Evolutionary conservation across 176 grass and related monocot genomes (phyloP), one percentile per base, ranked within the genome.

Genomic region (Rhynchospora tenuis): DNA sequence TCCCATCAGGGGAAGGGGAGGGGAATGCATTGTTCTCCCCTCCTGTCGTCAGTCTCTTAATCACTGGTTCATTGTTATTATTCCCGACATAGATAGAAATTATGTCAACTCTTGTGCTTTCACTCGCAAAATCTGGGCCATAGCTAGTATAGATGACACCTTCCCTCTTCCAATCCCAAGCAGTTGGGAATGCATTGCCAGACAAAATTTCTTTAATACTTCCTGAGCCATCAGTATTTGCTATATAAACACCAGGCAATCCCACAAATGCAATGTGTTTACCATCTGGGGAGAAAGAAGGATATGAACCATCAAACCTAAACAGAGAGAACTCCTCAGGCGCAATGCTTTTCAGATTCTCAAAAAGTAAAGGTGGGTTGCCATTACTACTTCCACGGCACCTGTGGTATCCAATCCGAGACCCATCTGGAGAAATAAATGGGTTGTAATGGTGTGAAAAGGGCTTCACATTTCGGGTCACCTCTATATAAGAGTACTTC

Each of bases 121-220:
- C 92, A 83, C 46, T 80, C 12, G 95, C 88, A 38, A 98, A 98
- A 0, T 87, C 84, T 0, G 87, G 92, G 0, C 95, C 92, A 68
- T 88, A 17, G 86, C 92, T 98, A 1, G 92, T 93, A 82, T 98
- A 98, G 44, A 94, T 75, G 16, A 93, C 84, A 0, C 90, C 90
- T 45, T 89, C 89, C 87, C 90, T 90, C 89, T 94, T 94, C 95
- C 92, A 93, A 31, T 98, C 95, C 95, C 95, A 98, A 0, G 90
- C 63, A 9, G 90, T 94, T 0, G 95, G 82, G 82, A 98, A 98
- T 6, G 95, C 92, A 58, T 90, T 94, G 2, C 95, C 90, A 0
- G 95, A 88, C 79, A 93, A 87, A 10, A 91, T 64, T 42, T 88
- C 17, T 7, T 79, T 76, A 20, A 85, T 81, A 6, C 78, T 83